Conservation (phyloP, 805 yeast genomes). For the Ogataea zsoltii region DNA sequence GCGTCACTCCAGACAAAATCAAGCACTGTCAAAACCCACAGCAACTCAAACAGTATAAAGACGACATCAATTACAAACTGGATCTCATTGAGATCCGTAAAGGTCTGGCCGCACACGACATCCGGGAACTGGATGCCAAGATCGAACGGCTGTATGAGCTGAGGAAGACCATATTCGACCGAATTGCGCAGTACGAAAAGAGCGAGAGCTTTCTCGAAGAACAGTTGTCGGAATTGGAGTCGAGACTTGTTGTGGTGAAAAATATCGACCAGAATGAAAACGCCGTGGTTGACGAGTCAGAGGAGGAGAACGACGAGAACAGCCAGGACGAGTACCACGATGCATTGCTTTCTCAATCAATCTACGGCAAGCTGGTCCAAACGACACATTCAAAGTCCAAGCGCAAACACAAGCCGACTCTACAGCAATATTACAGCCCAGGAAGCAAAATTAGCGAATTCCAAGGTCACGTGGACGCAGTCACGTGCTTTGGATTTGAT, state of each 20-base stretch:
- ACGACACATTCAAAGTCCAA: constrained; percentile 27
- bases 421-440: constrained; percentile 63
- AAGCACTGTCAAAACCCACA: constrained; percentile 42
- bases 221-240: constrained; percentile 43
- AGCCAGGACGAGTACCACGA: constrained; percentile 19
- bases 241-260: constrained; percentile 43
- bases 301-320: constrained; percentile 20
- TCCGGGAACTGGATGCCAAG: constrained; percentile 60
- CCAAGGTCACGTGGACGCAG: constrained; percentile 51
- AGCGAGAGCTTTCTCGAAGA: constrained; percentile 58
- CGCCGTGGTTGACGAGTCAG: constrained; percentile 10
- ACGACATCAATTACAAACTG: constrained; percentile 44
- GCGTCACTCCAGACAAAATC: constrained; percentile 28
- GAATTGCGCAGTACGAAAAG: constrained; percentile 60
- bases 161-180: constrained; percentile 56
- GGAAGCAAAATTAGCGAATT: constrained; percentile 55
- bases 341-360: constrained; percentile 42
- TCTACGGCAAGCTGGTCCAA: constrained; percentile 44
- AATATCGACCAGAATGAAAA: constrained; percentile 12
- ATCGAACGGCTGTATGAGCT: constrained; percentile 50
- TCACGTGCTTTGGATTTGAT: constrained; percentile 67
- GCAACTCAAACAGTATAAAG: constrained; percentile 39
- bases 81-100: constrained; percentile 63
- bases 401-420: constrained; percentile 58
- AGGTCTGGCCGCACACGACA: constrained; percentile 63